Evolutionary conservation across 805 yeast species (phyloP).

Genomic region (Diddensiella santjacobensis): DNA sequence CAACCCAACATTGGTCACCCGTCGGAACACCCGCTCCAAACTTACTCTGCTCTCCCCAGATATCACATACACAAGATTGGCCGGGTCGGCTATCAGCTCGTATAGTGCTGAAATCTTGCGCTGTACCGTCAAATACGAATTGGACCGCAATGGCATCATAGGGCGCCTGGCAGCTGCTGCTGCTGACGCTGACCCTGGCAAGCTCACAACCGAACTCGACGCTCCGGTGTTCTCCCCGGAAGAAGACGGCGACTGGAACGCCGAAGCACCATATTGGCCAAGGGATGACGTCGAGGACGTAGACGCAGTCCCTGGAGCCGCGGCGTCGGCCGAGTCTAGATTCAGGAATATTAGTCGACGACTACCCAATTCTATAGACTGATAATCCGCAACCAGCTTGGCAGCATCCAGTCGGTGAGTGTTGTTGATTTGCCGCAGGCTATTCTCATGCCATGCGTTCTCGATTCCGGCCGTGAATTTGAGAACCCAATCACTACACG

Average conservation of each 20-base stretch:
- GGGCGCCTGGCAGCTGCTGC: neutral
- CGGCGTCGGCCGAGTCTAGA: constrained; percentile 39
- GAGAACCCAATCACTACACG: constrained; percentile 71
- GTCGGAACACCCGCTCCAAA: constrained; percentile 62
- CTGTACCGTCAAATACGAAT: constrained; percentile 52
- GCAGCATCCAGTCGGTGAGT: constrained; percentile 33
- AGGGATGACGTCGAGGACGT: neutral
- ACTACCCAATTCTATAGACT: constrained; percentile 17
- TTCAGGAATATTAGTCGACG: constrained; percentile 51
- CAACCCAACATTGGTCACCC: constrained; percentile 68
- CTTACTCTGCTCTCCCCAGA: constrained; percentile 62
- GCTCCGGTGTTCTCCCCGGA: neutral
- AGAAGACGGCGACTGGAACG: neutral
- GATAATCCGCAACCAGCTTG: constrained; percentile 36
- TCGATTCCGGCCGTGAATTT: constrained; percentile 52
- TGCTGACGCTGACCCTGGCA: neutral
- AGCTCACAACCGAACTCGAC: neutral
- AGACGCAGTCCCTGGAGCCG: neutral
- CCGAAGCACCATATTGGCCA: neutral
- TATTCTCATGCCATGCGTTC: constrained; percentile 49
- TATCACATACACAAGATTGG: constrained; percentile 67
- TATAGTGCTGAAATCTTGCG: constrained; percentile 53
- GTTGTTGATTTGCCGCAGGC: constrained; percentile 36
- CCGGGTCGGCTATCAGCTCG: constrained; percentile 54
- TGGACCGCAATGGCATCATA: neutral